Evolutionary conservation across 305 asterid species (phyloP), one percentile per base, ranked within the genome.

Genomic region (Petunia hybrid): DNA sequence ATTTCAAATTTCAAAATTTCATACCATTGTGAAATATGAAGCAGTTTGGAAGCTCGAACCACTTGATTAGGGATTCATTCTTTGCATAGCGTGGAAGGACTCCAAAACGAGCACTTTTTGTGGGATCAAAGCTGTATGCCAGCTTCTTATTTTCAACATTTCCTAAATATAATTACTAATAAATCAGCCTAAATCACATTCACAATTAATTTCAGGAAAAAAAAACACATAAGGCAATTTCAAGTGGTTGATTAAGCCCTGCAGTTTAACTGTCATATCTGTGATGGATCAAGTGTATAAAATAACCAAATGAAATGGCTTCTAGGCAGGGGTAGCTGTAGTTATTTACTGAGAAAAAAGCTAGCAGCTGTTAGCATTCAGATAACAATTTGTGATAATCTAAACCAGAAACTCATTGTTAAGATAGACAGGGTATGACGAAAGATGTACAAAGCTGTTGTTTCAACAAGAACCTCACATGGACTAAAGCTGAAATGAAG

Each of bases 11-110:
- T 81, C 82, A 45, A 46, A 16, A 45, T 45, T 51, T 73, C 78
- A 51, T 73, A 96, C 99, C 98, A 9, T 94, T 96, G 80, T 96
- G 99, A 87, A 94, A 94, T 81, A 96, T 94, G 93, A 90, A 93
- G 92, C 99, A 96, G 77, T 90, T 94, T 79, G 99, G 98, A 81
- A 94, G 98, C 90, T 96, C 99, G 67, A 96, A 96, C 99, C 99
- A 96, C 90, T 89, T 91, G 84, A 96, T 92, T 80, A 88, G 85
- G 84, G 82, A 70, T 83, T 96, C 98, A 79, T 86, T 96, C 85
- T 87, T 92, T 41, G 97, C 92, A 76, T 93, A 94, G 67, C 99
- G 93, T 0, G 99, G 99, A 75, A 96, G 99, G 80, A 96, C 74
- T 59, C 99, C 99, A 87, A 96, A 96, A 51, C 92, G 95, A 80